phyloP scores from a whole-genome alignment of 805 yeast genomes.

The Candida berthetii region DNA sequence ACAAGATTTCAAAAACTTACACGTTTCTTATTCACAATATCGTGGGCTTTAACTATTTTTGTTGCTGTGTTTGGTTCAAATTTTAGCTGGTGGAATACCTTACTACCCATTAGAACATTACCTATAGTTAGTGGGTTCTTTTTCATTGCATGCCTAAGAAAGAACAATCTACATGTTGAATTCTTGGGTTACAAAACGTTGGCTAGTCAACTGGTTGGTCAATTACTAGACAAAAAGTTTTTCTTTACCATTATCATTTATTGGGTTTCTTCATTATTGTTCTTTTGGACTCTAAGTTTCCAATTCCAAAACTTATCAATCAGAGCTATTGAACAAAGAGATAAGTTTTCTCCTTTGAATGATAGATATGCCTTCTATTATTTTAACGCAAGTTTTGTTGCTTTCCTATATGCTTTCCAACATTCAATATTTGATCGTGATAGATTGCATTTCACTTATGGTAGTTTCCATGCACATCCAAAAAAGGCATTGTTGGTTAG shows the following conservation, averaged over 20 bases:
- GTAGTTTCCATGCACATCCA: conserved; percentile 31
- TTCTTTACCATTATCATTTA: conserved; percentile 12
- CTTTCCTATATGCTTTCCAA: conserved; percentile 41
- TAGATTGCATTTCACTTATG: conserved; percentile 39
- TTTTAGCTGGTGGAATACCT: conserved; percentile 17
- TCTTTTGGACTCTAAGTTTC: conserved; percentile 16
- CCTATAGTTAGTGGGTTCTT: conserved; percentile 23
- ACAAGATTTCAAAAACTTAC: conserved; percentile 33
- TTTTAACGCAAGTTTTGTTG: conserved; percentile 35
- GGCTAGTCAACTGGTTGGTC: conserved; percentile 18
- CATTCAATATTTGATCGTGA: conserved; percentile 50
- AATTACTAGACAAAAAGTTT: conserved; percentile 17
- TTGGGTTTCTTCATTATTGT: conserved; percentile 17
- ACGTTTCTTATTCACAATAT: conserved; percentile 24
- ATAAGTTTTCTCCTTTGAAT: conserved; percentile 34
- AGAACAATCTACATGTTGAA: conserved; percentile 33
- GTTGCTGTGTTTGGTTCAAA: conserved; percentile 16
- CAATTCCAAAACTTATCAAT: conserved; percentile 15
- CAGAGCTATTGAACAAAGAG: conserved; percentile 26
- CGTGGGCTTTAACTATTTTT: conserved; percentile 21
- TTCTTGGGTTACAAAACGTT: conserved; percentile 25
- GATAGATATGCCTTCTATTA: conserved; percentile 43
- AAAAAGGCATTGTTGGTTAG: conserved; percentile 23
- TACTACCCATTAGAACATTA: conserved; percentile 22
- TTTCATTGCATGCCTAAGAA: conserved; percentile 30